A percentile compares a stretch with the other conserved stretches of the same genome.
phyloP scores from a whole-genome alignment of 305 asterid genomes.

The Fraxinus paxiana region DNA sequence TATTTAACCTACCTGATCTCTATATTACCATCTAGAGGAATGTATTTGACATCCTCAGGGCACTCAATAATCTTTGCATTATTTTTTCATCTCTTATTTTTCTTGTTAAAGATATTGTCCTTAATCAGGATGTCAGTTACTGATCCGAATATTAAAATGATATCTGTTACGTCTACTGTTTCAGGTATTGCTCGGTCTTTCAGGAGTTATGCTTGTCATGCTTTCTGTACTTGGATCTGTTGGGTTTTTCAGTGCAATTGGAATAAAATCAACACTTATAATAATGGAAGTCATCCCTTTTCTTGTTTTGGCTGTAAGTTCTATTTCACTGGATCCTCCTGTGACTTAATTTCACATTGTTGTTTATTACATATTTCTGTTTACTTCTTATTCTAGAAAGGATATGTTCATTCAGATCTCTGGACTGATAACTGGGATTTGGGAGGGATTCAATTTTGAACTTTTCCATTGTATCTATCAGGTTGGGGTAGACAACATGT shows the following conservation, averaged over 20 bases:
- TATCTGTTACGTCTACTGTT: constrained; percentile 17
- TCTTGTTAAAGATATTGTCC: background rate
- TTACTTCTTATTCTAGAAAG: background rate
- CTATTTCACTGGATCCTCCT: constrained; percentile 14
- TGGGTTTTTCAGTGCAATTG: constrained; percentile 91
- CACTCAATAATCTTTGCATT: background rate
- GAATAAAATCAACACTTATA: constrained; percentile 91
- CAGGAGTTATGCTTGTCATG: constrained; percentile 96
- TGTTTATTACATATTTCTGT: background rate
- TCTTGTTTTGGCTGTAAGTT: constrained; percentile 95
- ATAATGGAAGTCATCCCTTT: constrained; percentile 99
- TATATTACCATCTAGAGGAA: background rate
- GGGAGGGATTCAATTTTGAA: background rate
- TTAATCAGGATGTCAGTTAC: background rate
- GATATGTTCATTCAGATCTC: background rate
- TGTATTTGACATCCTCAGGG: background rate
- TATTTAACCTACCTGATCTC: background rate
- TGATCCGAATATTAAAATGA: background rate
- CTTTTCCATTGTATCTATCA: constrained; percentile 32
- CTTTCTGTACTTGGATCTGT: constrained; percentile 98
- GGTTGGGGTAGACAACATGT: constrained; percentile 99
- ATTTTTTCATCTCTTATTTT: background rate
- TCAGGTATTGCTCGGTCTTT: constrained; percentile 90
- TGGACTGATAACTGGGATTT: background rate
- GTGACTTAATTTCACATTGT: constrained; percentile 2